Conservation (phyloP, 2,329 filamentous ascomycete genomes). For the Cryoendolithus antarcticus region DNA sequence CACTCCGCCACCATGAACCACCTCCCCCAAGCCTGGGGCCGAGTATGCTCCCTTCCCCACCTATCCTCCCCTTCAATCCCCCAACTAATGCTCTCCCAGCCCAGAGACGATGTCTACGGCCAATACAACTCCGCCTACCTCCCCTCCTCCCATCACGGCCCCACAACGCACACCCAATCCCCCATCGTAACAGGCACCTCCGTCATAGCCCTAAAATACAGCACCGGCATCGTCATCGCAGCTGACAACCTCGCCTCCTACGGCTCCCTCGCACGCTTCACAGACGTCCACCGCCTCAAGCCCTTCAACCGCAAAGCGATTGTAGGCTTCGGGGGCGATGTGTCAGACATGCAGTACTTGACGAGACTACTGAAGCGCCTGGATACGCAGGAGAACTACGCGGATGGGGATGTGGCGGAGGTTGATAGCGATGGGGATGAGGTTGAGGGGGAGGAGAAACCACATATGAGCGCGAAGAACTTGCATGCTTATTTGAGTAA, state of each 20-base stretch:
- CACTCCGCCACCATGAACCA: constrained; percentile 44
- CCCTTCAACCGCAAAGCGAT: constrained; percentile 74
- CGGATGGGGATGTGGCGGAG: constrained; percentile 36
- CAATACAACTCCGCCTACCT: constrained; percentile 83
- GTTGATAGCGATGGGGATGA: constrained; percentile 62
- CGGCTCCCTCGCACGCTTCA: constrained; percentile 88
- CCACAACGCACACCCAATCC: constrained; percentile 77
- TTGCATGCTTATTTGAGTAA: constrained; percentile 94
- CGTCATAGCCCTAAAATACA: constrained; percentile 89
- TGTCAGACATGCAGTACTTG: constrained; percentile 98
- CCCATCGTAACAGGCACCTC: constrained; percentile 95
- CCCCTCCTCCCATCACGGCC: constrained; percentile 45
- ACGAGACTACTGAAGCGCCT: constrained; percentile 81
- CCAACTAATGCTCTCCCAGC: constrained; percentile 45
- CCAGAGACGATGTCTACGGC: constrained; percentile 94
- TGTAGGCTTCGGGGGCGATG: constrained; percentile 89
- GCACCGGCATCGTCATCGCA: constrained; percentile 89
- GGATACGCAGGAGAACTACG: constrained; percentile 79
- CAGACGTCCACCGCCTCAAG: constrained; percentile 88
- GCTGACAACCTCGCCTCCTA: constrained; percentile 97
- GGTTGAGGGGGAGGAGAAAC: constrained; percentile 15
- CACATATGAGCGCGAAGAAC: constrained; percentile 70
- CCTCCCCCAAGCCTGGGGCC: constrained; percentile 53
- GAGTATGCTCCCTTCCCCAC: constrained; percentile 35
- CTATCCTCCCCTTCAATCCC: constrained; percentile 17